Conservation (phyloP, 495 filamentous ascomycete species). For the Chaetomium fimeti region DNA sequence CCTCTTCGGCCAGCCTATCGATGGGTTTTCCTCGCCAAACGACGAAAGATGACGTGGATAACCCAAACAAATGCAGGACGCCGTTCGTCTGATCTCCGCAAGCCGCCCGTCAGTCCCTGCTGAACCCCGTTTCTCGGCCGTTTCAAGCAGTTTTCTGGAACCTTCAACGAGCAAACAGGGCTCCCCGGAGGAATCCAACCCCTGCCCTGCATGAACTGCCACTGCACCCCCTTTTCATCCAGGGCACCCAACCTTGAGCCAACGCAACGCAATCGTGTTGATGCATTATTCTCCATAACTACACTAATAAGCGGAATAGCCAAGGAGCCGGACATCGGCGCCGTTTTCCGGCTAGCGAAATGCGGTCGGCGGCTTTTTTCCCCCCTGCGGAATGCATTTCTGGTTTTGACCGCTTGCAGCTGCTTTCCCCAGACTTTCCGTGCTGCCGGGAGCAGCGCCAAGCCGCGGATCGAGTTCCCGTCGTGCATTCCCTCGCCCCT, state of each 20-base stretch:
- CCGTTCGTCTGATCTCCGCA: conserved; percentile 7
- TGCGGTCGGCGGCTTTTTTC: conserved; percentile 23
- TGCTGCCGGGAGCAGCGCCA: conserved; percentile 30
- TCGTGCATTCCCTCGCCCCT: neutral
- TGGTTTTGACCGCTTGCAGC: conserved; percentile 10
- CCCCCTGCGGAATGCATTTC: neutral
- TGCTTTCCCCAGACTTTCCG: conserved; percentile 41
- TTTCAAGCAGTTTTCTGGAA: conserved; percentile 41
- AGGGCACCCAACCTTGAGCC: neutral
- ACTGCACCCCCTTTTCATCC: neutral
- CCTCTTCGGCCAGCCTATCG: too few species aligned
- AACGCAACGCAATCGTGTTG: neutral
- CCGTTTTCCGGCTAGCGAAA: conserved; percentile 35
- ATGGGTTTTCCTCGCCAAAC: neutral
- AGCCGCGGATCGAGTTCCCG: conserved; percentile 19
- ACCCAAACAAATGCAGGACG: neutral
- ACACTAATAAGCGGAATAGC: neutral
- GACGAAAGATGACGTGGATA: neutral
- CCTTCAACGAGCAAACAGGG: conserved; percentile 21
- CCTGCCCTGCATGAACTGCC: neutral
- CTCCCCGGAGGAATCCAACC: neutral
- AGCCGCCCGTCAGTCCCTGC: conserved; percentile 9
- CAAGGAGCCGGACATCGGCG: conserved; percentile 27
- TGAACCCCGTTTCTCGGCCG: conserved; percentile 31
- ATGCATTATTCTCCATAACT: neutral